These are phyloP conservation scores for Apiospora saccharicola DNA, from an alignment of 2,329 filamentous ascomycete genomes.

Conservation along the genomic window DNA sequence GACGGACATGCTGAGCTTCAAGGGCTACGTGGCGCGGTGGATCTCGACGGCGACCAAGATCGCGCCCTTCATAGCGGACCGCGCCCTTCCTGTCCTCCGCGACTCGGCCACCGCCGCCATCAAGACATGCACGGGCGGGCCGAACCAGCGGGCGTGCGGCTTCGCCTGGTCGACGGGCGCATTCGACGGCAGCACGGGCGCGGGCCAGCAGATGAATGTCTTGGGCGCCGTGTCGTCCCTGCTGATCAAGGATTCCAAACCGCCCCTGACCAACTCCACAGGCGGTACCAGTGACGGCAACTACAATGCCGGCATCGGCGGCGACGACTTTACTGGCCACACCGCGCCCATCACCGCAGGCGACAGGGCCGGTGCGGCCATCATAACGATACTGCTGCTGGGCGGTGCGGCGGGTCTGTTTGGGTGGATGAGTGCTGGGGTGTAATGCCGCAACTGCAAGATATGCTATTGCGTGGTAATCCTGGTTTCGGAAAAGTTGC, in stretches of 20 bases:
- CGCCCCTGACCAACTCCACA: conserved; percentile 52
- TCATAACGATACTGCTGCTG: conserved; percentile 55
- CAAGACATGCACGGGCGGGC: conserved; percentile 43
- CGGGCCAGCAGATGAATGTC: conserved; percentile 68
- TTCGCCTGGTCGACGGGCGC: conserved; percentile 53
- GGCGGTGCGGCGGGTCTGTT: conserved; percentile 50
- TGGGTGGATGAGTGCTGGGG: conserved; percentile 57
- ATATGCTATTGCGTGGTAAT: background rate
- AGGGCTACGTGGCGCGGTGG: conserved; percentile 65
- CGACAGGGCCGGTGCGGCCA: conserved; percentile 56
- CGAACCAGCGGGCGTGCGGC: conserved; percentile 54
- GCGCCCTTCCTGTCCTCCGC: conserved; percentile 46
- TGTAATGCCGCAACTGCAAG: conserved; percentile 31
- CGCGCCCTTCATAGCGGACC: conserved; percentile 46
- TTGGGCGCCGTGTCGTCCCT: conserved; percentile 62
- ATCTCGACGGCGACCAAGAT: conserved; percentile 50
- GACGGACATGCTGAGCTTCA: conserved; percentile 65
- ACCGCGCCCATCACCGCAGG: conserved; percentile 49
- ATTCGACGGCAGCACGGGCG: conserved; percentile 63
- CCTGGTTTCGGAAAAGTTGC: background rate
- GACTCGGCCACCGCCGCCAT: conserved; percentile 50
- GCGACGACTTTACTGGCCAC: conserved; percentile 43
- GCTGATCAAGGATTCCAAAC: conserved; percentile 50
- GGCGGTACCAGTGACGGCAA: conserved; percentile 61
- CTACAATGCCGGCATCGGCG: conserved; percentile 48